Base-by-base conservation (phyloP, 129 eudicot species). In the Tanacetum coccineum region DNA sequence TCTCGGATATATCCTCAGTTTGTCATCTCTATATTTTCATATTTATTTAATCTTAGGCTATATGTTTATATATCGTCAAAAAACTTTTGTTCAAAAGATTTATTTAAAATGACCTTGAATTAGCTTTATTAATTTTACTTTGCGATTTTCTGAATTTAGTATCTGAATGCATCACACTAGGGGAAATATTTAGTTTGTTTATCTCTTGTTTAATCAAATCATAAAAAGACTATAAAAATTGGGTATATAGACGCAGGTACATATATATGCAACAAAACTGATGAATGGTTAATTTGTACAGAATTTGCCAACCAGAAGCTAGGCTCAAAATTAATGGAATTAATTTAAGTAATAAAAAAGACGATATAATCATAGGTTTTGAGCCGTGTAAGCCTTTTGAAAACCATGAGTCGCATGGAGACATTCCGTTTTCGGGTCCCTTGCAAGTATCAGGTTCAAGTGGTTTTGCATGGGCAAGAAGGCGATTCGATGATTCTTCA, bases 391-490 rank as follows among this genome's bases (percentile, higher is more conserved):
- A 87, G 72, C 84, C 82, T 20, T 68, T 75, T 17, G 46, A 18
- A 26, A 80, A 85, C 80, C 81, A 74, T 55, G 88, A 84, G 77
- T 88, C 96, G 50, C 96, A 80, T 28, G 91, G 83, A 13, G 98
- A 92, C 25, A 75, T 85, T 57, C 80, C 84, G 9, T 88, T 74
- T 79, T 81, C 91, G 13, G 95, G 98, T 11, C 98, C 96, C 6
- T 62, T 88, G 52, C 91, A 88, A 84, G 91, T 92, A 50, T 74
- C 96, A 42, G 95, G 96, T 13, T 92, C 98, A 68, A 92, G 96
- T 76, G 98, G 98, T 13, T 92, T 92, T 70, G 98, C 96, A 17
- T 92, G 98, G 98, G 98, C 96, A n/a, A 88, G 80, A 66, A 82
- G 81, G 73, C 84, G 89, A 70, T 54, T 77, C 7, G 86, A 83